A percentile compares a stretch with the other conserved stretches of the same genome.
Conservation (phyloP, 345 rosid genomes). For the Clarkia xantiana region DNA sequence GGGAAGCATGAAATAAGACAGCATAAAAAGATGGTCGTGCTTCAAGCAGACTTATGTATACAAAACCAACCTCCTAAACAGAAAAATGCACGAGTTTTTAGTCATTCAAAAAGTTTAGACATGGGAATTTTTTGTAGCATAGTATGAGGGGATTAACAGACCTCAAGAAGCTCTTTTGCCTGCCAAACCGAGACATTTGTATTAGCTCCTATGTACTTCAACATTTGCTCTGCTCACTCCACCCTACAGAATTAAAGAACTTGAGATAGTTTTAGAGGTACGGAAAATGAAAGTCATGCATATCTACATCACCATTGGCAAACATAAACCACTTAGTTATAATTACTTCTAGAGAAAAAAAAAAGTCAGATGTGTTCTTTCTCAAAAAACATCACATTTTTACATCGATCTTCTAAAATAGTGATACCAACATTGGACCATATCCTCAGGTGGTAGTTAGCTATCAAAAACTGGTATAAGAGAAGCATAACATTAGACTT, state of each 20-base stretch:
- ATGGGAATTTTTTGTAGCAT: conserved; percentile 1
- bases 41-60: conserved; percentile 79
- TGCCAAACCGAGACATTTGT: conserved; percentile 52
- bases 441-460: neutral
- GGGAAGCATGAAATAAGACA: neutral
- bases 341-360: neutral
- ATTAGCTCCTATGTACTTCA: conserved; percentile 91
- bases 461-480: neutral
- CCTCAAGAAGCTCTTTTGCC: conserved; percentile 90
- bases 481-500: neutral
- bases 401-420: neutral
- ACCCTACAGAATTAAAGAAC: conserved; percentile 28
- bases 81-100: conserved; percentile 18
- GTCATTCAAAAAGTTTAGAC: neutral
- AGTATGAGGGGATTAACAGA: conserved; percentile 12
- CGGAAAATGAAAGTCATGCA: neutral
- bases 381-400: neutral
- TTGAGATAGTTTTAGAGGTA: neutral
- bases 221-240: conserved; percentile 96
- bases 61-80: conserved; percentile 85
- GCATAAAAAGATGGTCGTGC: conserved; percentile 81
- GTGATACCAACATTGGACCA: neutral
- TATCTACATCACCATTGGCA: neutral
- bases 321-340: neutral
- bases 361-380: neutral